Conservation (phyloP, 495 filamentous ascomycete genomes). For the Penicillium angulare region DNA sequence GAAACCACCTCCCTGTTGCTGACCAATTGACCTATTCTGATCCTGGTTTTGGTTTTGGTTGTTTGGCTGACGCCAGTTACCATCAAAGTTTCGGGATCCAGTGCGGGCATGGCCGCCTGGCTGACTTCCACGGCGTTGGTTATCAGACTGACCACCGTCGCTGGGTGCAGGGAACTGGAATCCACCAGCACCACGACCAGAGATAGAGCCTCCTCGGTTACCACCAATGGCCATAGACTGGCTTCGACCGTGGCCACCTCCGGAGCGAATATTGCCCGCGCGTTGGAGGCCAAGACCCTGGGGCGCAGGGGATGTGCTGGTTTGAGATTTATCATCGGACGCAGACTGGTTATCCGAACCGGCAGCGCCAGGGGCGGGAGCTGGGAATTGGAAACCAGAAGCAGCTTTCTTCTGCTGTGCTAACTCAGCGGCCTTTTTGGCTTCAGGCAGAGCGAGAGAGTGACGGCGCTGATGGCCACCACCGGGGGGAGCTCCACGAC, state of each 20-base stretch:
- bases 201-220: conserved; percentile 51
- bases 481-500: conserved; percentile 70
- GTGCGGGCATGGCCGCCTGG: conserved; percentile 71
- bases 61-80: conserved; percentile 93
- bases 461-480: conserved; percentile 91
- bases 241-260: conserved; percentile 60
- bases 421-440: conserved; percentile 94
- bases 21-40: conserved; percentile 62
- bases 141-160: conserved; percentile 57
- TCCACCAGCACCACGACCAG: conserved; percentile 59
- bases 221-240: conserved; percentile 68
- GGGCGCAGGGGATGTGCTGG: conserved; percentile 31
- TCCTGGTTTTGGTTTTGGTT: conserved; percentile 57
- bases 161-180: conserved; percentile 69
- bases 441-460: conserved; percentile 90
- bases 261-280: conserved; percentile 50
- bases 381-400: conserved; percentile 86
- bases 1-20: conserved; percentile 62
- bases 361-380: conserved; percentile 61
- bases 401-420: conserved; percentile 96
- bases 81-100: conserved; percentile 89
- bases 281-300: conserved; percentile 47
- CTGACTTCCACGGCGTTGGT: conserved; percentile 67
- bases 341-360: conserved; percentile 46
- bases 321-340: conserved; percentile 41